A percentile compares a stretch with the other conserved stretches of the same genome.
phyloP scores from a whole-genome alignment of 768 basidiomycete species.

The Coprinellus micaceus region DNA sequence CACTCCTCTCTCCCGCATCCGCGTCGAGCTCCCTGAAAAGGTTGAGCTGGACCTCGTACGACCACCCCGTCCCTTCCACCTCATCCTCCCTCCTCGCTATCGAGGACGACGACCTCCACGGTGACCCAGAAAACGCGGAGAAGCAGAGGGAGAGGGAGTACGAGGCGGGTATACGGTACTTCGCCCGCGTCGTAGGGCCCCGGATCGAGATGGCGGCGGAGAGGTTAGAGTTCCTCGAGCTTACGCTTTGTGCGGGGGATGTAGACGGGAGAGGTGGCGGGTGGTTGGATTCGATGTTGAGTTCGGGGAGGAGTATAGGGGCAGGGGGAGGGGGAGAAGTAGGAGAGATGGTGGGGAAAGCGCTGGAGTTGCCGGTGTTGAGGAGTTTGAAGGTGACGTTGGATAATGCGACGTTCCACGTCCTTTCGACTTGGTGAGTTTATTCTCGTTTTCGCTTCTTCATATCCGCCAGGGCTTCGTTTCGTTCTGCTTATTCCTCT shows the following conservation, averaged over 20 bases:
- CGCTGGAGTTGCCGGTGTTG: constrained; percentile 50
- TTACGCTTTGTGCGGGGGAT: constrained; percentile 53
- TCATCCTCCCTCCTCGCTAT: too few relatives aligned
- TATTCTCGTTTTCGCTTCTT: too few relatives aligned
- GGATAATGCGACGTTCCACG: constrained; percentile 66
- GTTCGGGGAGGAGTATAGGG: too few relatives aligned
- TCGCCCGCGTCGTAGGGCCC: constrained; percentile 53
- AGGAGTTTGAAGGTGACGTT: constrained; percentile 66
- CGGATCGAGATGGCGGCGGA: constrained; percentile 49
- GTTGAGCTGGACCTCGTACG: constrained; percentile 72
- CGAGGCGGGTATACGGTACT: constrained; percentile 44
- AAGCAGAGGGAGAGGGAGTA: constrained; percentile 19
- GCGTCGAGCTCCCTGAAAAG: constrained; percentile 46
- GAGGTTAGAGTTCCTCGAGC: constrained; percentile 64
- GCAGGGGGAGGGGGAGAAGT: too few relatives aligned
- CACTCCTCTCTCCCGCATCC: constrained; percentile 47
- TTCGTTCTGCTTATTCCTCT: too few relatives aligned
- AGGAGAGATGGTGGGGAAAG: too few relatives aligned
- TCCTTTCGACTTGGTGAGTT: constrained; percentile 54
- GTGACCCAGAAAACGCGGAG: too few relatives aligned
- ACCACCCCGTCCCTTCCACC: constrained; percentile 20
- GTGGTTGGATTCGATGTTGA: neutral
- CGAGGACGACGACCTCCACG: too few relatives aligned
- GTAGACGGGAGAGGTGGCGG: constrained; percentile 20
- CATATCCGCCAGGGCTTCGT: too few relatives aligned